Percentiles rank a stretch among this genome's conserved stretches.
phyloP scores from a whole-genome alignment of 2,329 filamentous ascomycete species.

The Pseudogymnoascus sp. region DNA sequence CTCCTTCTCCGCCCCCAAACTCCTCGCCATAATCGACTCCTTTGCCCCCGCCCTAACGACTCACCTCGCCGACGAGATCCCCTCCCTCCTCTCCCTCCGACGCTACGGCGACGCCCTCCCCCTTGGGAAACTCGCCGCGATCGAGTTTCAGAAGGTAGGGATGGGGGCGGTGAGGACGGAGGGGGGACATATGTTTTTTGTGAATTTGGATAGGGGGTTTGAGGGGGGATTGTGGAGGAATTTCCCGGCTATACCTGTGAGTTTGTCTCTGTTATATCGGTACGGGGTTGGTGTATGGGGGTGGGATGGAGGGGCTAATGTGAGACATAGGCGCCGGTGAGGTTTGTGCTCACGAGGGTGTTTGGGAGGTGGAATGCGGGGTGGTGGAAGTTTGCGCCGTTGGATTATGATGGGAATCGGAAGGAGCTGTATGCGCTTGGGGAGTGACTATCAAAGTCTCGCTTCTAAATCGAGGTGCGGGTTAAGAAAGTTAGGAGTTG shows the following conservation, averaged over 20 bases:
- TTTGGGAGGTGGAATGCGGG: conserved; percentile 15
- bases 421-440: conserved; percentile 13
- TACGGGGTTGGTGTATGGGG: neutral
- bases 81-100: conserved; percentile 9
- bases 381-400: conserved; percentile 20
- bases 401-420: conserved; percentile 17
- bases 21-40: conserved; percentile 8
- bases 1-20: conserved; percentile 16
- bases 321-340: neutral
- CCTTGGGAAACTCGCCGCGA: conserved; percentile 6
- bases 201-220: conserved; percentile 20
- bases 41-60: neutral
- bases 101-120: conserved; percentile 14
- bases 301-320: neutral
- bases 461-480: neutral
- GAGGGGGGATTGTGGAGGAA: conserved; percentile 18
- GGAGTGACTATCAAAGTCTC: neutral
- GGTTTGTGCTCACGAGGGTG: conserved; percentile 16
- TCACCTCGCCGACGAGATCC: neutral
- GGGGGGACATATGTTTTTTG: conserved; percentile 19
- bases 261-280: neutral
- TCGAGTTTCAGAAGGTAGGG: conserved; percentile 16
- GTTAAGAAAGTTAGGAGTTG: neutral
- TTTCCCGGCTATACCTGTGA: conserved; percentile 16
- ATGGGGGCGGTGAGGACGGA: conserved; percentile 14